Evolutionary conservation across 768 basidiomycete species (phyloP), one percentile per base, ranked within the genome.

Genomic region (Lentinula raphanica): DNA sequence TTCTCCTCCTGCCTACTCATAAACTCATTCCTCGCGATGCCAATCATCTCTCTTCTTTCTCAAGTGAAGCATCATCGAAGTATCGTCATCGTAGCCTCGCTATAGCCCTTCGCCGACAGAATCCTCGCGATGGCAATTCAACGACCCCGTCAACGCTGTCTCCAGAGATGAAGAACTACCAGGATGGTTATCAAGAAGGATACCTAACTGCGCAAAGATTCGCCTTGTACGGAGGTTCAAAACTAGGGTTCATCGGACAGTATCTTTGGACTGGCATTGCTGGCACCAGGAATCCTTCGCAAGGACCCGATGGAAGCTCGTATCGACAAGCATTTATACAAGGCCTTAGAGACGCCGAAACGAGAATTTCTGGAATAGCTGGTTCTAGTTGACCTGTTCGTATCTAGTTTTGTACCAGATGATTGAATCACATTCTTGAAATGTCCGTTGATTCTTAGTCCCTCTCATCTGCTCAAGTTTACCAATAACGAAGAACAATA

Each of bases 191-290:
- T 66, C 71, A 73, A 19, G 83, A 88, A 60, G 88, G 88, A 1
- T 81, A 79, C 60, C 67, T 71, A 1, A 78, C 83, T 0, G 84
- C 82, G 2, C 78, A 76, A 63, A 69, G 76, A 9, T 88, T 89
- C 67, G 82, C 81, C 2, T 64, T 68, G 7, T 68, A 76, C 45
- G 73, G 74, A 21, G 71, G 72, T 66, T 81, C 79, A 28, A 79
- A 72, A 60, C 72, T 87, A 1, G 87, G 87, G 0, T 89, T 88
- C 65, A 68, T 69, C 17, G 80, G 76, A 5, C 87, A 89, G 62
- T 86, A 79, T 63, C 75, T 87, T n/a, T 58, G 31, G 17, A 85
- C 87, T 60, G 76, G 73, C 36, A 56, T 72, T 5, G 70, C 71
- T 35, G 78, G 77, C 4, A 5, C 27, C 5, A 19, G 3, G 5